phyloP scores from a whole-genome alignment of 306 rosid species.

The Vicia sativa region DNA sequence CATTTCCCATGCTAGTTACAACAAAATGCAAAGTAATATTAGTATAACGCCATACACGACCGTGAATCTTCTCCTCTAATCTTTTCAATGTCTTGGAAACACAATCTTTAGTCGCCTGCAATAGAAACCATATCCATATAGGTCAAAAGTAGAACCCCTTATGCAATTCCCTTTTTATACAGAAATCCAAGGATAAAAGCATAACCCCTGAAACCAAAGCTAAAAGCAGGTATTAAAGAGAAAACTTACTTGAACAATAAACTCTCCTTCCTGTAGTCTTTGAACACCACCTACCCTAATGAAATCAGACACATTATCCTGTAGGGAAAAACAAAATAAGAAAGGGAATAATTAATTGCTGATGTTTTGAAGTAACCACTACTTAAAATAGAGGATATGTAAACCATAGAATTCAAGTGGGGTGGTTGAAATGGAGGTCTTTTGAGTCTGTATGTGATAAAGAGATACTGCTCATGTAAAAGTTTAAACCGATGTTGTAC shows the following conservation, averaged over 20 bases:
- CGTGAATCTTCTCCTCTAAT: constrained; percentile 95
- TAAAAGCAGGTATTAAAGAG: constrained; percentile 14
- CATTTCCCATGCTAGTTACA: constrained; percentile 23
- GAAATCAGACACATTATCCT: constrained; percentile 98
- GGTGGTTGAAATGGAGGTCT: neutral
- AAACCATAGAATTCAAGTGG: neutral
- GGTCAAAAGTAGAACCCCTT: constrained; percentile 28
- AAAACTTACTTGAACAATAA: constrained; percentile 87
- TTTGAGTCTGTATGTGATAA: neutral
- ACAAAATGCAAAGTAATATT: constrained; percentile 24
- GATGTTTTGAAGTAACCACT: constrained; percentile 34
- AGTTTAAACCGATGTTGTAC: neutral
- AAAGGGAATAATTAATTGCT: constrained; percentile 37
- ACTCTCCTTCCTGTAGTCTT: constrained; percentile 95
- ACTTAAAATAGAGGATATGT: constrained; percentile 3
- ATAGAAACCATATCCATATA: constrained; percentile 35
- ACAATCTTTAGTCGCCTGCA: constrained; percentile 98
- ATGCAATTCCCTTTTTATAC: constrained; percentile 24
- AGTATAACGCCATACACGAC: constrained; percentile 66
- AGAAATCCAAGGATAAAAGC: constrained; percentile 27
- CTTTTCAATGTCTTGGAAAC: constrained; percentile 98
- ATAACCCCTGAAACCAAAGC: constrained; percentile 27
- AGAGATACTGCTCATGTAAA: neutral
- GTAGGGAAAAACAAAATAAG: constrained; percentile 44
- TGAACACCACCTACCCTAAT: constrained; percentile 98